phyloP scores from a whole-genome alignment of 2,329 filamentous ascomycete species.

The Thelonectria blattea region DNA sequence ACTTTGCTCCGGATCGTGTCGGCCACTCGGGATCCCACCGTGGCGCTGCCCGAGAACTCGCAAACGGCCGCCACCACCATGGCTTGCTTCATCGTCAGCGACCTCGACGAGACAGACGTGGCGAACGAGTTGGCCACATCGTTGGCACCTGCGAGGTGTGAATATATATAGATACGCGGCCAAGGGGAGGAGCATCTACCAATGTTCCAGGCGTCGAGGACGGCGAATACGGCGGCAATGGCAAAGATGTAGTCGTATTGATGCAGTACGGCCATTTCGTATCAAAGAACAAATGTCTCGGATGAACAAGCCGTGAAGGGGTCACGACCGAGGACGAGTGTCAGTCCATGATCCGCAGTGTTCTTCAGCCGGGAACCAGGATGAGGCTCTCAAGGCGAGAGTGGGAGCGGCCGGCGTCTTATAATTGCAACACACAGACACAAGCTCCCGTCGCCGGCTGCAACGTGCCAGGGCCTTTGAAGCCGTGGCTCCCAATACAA shows the following conservation, averaged over 20 bases:
- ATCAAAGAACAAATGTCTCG: background rate
- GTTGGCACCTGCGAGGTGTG: slow-evolving; percentile 49
- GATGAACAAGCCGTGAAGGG: background rate
- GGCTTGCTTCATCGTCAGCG: slow-evolving; percentile 53
- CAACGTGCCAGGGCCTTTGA: slow-evolving; percentile 4
- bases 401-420: slow-evolving; percentile 9
- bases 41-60: slow-evolving; percentile 52
- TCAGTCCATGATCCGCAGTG: slow-evolving; percentile 29
- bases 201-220: slow-evolving; percentile 66
- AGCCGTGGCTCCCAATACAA: background rate
- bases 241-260: slow-evolving; percentile 64
- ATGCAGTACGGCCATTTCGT: slow-evolving; percentile 46
- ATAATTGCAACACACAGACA: slow-evolving; percentile 17
- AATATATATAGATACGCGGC: background rate
- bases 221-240: slow-evolving; percentile 61
- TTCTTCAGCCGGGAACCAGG: slow-evolving; percentile 10
- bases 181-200: slow-evolving; percentile 45
- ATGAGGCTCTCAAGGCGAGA: slow-evolving; percentile 15
- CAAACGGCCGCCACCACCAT: slow-evolving; percentile 51
- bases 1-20: slow-evolving; percentile 57
- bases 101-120: slow-evolving; percentile 53
- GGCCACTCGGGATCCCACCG: slow-evolving; percentile 45
- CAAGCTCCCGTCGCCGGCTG: slow-evolving; percentile 8
- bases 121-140: slow-evolving; percentile 58
- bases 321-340: slow-evolving; percentile 23